Evolutionary conservation across 345 rosid species (phyloP).

Genomic region (Eutrema yunnanense): DNA sequence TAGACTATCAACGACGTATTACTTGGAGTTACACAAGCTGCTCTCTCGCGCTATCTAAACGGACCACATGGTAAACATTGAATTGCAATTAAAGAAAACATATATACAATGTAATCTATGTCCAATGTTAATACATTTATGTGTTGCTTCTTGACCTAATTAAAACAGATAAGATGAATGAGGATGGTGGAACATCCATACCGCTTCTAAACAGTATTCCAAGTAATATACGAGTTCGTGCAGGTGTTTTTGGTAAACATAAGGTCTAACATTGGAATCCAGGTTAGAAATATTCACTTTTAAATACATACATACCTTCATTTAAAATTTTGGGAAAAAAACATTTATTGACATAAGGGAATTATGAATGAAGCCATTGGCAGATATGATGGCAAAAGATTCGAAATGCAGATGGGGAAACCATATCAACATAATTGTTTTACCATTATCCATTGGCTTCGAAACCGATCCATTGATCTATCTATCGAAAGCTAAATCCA

Average conservation of each 20-base stretch:
- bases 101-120: neutral
- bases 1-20: conserved; percentile 70
- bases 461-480: conserved; percentile 40
- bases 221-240: conserved; percentile 28
- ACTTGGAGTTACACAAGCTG: conserved; percentile 61
- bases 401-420: conserved; percentile 46
- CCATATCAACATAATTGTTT: conserved; percentile 28
- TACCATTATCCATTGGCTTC: conserved; percentile 35
- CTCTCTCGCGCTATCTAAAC: conserved; percentile 46
- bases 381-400: conserved; percentile 40
- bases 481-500: conserved; percentile 37
- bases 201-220: conserved; percentile 9
- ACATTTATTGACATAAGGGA: neutral
- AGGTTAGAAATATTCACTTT: conserved; percentile 24
- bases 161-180: neutral
- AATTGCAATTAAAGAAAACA: neutral
- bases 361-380: conserved; percentile 27
- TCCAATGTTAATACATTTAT: neutral
- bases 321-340: neutral
- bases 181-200: conserved; percentile 2
- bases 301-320: neutral
- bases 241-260: conserved; percentile 36
- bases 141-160: neutral
- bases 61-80: conserved; percentile 35
- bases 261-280: conserved; percentile 42